A percentile compares a stretch with the other conserved stretches of the same genome.
phyloP scores from a whole-genome alignment of 2,329 filamentous ascomycete genomes.

The Fusarium hainanense region DNA sequence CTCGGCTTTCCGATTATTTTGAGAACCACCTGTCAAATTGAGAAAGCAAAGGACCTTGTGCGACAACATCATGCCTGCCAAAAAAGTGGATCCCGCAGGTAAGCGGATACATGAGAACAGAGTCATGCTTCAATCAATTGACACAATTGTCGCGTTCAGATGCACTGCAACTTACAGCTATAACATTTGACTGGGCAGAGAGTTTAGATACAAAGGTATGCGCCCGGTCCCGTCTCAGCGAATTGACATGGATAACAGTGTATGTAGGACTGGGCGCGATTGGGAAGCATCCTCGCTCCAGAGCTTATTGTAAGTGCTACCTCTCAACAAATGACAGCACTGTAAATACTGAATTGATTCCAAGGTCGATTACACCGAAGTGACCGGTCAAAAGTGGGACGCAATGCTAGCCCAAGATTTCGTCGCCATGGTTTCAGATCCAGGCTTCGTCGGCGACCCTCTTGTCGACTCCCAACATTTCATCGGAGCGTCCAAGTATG shows the following conservation, averaged over 20 bases:
- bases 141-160: background rate
- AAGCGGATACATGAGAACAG: background rate
- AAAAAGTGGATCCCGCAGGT: slow-evolving; percentile 8
- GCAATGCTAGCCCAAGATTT: slow-evolving; percentile 4
- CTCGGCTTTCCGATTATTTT: too few species aligned
- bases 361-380: slow-evolving; percentile 4
- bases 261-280: background rate
- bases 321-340: background rate
- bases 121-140: background rate
- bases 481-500: slow-evolving; percentile 3
- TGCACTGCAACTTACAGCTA: background rate
- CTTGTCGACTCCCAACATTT: slow-evolving; percentile 10
- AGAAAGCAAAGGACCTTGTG: background rate
- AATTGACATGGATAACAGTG: accelerated
- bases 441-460: background rate
- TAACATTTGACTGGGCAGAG: slow-evolving; percentile 12
- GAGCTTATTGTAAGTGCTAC: background rate
- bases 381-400: slow-evolving; percentile 1
- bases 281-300: background rate
- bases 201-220: slow-evolving; percentile 4
- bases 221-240: accelerated
- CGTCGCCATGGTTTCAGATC: slow-evolving; percentile 3
- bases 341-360: accelerated
- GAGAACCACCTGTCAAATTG: accelerated
- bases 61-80: background rate